phyloP scores from a whole-genome alignment of 164 flowering plant genomes.

The Tetracentron sinense region DNA sequence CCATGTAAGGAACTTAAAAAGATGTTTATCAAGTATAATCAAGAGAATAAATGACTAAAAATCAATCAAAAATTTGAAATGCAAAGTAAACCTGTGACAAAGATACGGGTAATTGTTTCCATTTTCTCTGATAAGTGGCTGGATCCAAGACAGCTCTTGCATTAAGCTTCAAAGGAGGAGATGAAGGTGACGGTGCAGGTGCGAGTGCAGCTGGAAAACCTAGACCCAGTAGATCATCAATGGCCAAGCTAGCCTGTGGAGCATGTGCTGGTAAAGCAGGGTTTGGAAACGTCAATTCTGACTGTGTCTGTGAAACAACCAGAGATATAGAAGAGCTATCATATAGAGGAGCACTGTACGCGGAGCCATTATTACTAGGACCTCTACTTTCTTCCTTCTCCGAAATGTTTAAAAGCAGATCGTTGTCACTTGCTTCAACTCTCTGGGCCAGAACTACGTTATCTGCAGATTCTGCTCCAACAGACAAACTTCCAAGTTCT shows the following conservation, averaged over 20 bases:
- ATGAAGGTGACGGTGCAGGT: slow-evolving; percentile 26
- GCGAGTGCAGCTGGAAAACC: slow-evolving; percentile 33
- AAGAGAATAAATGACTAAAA: not conserved
- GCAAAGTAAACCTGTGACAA: slow-evolving; percentile 58
- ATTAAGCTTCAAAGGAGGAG: slow-evolving; percentile 69
- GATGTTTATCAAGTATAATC: not conserved
- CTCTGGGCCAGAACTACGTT: slow-evolving; percentile 45
- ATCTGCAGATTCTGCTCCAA: slow-evolving; percentile 54
- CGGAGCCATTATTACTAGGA: slow-evolving; percentile 59
- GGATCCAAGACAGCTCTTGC: slow-evolving; percentile 79
- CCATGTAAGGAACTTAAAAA: not conserved
- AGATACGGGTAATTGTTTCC: slow-evolving; percentile 80
- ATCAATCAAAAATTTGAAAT: not conserved
- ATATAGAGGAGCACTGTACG: slow-evolving; percentile 65
- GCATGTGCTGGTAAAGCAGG: slow-evolving; percentile 27
- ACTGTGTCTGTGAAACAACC: slow-evolving; percentile 28
- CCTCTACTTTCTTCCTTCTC: slow-evolving; percentile 75
- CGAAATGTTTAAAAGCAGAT: slow-evolving; percentile 69
- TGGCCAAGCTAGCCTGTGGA: slow-evolving; percentile 43
- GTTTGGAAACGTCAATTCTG: slow-evolving; percentile 39
- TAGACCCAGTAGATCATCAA: slow-evolving; percentile 74
- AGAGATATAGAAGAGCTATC: slow-evolving; percentile 36
- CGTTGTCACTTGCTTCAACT: slow-evolving; percentile 89
- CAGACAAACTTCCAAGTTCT: slow-evolving; percentile 70
- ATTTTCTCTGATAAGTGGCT: slow-evolving; percentile 82